Conservation (phyloP, 2,329 filamentous ascomycete species). For the Thelonectria olida region DNA sequence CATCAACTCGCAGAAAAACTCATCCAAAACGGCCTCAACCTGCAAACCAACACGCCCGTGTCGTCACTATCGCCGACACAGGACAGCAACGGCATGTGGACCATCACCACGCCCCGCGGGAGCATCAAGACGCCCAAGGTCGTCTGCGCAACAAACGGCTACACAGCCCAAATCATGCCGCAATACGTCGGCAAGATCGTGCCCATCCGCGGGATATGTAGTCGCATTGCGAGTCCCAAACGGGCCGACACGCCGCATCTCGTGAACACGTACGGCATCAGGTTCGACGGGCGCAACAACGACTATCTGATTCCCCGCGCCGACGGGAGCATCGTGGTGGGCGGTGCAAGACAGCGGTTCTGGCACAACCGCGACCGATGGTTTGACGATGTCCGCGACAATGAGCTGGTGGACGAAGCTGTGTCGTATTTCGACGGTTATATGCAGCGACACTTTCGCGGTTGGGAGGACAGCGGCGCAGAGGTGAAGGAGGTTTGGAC, state of each 20-base stretch:
- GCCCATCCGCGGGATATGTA: slow-evolving; percentile 63
- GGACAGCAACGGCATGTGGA: slow-evolving; percentile 6
- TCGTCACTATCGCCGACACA: slow-evolving; percentile 7
- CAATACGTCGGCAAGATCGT: slow-evolving; percentile 68
- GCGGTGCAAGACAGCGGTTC: background rate
- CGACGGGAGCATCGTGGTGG: slow-evolving; percentile 49
- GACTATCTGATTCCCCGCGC: slow-evolving; percentile 54
- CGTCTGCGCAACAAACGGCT: slow-evolving; percentile 74
- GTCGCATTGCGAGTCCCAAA: slow-evolving; percentile 38
- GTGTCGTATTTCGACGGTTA: slow-evolving; percentile 7
- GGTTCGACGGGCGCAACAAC: slow-evolving; percentile 29
- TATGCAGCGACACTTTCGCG: slow-evolving; percentile 7
- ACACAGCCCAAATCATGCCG: slow-evolving; percentile 69
- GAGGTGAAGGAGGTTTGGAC: slow-evolving; percentile 3
- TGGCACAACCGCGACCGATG: background rate
- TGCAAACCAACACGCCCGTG: slow-evolving; percentile 28
- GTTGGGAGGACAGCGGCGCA: background rate
- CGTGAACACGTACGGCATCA: slow-evolving; percentile 37
- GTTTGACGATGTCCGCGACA: background rate
- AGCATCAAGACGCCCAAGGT: slow-evolving; percentile 61
- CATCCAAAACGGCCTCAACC: slow-evolving; percentile 13
- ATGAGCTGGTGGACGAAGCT: background rate
- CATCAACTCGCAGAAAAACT: slow-evolving; percentile 24
- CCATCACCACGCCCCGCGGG: slow-evolving; percentile 46
- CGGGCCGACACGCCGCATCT: slow-evolving; percentile 28